Evolutionary conservation across 768 basidiomycete genomes (phyloP), one percentile per base, ranked within the genome.

Genomic region (Mycena epipterygia): DNA sequence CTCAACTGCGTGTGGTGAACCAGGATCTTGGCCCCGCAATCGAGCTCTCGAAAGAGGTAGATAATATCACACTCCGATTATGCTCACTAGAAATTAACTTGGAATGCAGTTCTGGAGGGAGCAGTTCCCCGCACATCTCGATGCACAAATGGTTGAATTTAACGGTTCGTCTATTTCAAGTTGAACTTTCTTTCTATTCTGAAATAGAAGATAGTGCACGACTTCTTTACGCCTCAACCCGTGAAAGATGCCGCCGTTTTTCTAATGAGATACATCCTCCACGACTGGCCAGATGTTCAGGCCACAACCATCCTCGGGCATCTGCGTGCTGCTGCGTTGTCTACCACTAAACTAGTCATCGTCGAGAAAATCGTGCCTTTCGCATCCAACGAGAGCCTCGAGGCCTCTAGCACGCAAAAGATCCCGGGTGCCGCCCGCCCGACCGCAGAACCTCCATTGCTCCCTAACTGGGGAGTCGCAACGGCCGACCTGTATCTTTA

Each of bases 251-350:
- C 80, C 14, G 68, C 74, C 5, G 73, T 81, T 12, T 83, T 79
- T 68, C 69, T 81, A 41, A 17, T 81, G 29, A 72, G 80, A 16
- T 53, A 62, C 42, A 79, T 80, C 39, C 42, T 78, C 32, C 82
- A 83, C 68, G 78, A 83, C 70, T 81, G 81, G 81, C 56, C 76
- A 8, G 77, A 80, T 62, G 68, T 62, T 0, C 33, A 73, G 30
- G 72, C 59, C 41, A 8, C 39, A 9, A 49, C 55, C 14, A 79
- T 83, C 46, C 75, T 83, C 19, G 37, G 55, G 27, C 72, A 77
- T n/a, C 74, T 82, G 2, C 74, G 79, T 29, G 74, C 46, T 8
- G 79, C 77, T 2, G 80, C 81, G 16, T 30, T 51, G 3, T 65
- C 77, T 0, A 48, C 44, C 1, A 81, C 81, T 2, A 74, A 70